A percentile compares a stretch with the other conserved stretches of the same genome.
These are phyloP conservation scores for Eustoma russellianum DNA, from an alignment of 257 asterid genomes.

Conservation along the genomic window DNA sequence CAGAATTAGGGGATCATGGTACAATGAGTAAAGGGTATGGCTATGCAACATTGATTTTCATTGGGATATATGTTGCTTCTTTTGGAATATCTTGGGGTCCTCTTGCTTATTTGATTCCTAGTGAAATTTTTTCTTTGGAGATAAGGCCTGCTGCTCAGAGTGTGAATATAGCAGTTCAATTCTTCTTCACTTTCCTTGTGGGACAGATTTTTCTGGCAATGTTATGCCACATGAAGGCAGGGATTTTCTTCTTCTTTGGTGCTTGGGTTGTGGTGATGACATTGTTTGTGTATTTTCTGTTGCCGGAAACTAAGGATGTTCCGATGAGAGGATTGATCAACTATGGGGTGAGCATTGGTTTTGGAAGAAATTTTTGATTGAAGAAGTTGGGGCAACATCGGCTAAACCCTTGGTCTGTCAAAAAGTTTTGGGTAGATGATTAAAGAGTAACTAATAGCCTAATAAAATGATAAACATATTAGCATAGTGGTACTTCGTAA, in stretches of 20 bases:
- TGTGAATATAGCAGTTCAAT: constrained; percentile 18
- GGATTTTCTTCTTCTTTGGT: constrained; percentile 26
- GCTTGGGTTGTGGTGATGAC: constrained; percentile 29
- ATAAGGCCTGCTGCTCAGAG: constrained; percentile 30
- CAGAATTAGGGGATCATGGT: constrained; percentile 22
- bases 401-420: no score
- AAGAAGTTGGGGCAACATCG: no score
- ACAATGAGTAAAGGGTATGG: constrained; percentile 8
- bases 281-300: constrained; percentile 13
- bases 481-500: no score
- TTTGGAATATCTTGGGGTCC: constrained; percentile 35
- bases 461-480: no score
- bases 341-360: constrained; percentile 26
- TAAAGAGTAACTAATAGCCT: no score
- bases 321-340: constrained; percentile 29
- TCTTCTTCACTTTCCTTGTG: constrained; percentile 13
- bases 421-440: no score
- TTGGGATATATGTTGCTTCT: constrained; percentile 18
- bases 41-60: constrained; percentile 9
- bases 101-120: constrained; percentile 22
- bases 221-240: constrained; percentile 18
- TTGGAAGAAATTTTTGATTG: constrained; percentile 14
- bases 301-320: constrained; percentile 29
- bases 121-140: constrained; percentile 28
- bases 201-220: constrained; percentile 19